Evolutionary conservation across 2,329 filamentous ascomycete species (phyloP).

Genomic region (Leptosphaerulina australis): DNA sequence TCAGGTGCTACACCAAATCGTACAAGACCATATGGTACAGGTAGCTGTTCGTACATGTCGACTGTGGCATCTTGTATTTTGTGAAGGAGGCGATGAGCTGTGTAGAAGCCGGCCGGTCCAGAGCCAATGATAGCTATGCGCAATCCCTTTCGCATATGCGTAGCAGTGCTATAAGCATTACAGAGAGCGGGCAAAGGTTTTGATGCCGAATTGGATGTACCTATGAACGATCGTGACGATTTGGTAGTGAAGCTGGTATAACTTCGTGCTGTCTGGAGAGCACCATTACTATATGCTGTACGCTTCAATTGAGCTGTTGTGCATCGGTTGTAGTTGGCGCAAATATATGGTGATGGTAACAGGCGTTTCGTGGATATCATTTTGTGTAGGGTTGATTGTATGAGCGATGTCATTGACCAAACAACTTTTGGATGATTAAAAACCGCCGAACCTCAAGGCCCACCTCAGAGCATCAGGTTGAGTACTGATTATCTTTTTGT

Average conservation of each 20-base stretch:
- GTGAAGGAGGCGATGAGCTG: slow-evolving; percentile 81
- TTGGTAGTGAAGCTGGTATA: slow-evolving; percentile 9
- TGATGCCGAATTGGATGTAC: slow-evolving; percentile 1
- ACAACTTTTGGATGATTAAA: slow-evolving; percentile 25
- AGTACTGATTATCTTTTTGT: background rate
- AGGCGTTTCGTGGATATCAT: slow-evolving; percentile 32
- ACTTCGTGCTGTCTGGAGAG: slow-evolving; percentile 7
- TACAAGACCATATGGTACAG: slow-evolving; percentile 90
- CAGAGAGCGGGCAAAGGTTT: background rate
- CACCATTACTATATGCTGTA: background rate
- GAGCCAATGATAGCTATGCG: slow-evolving; percentile 90
- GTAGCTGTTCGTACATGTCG: slow-evolving; percentile 96
- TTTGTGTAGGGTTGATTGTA: slow-evolving; percentile 21
- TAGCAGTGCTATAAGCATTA: slow-evolving; percentile 36
- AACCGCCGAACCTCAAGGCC: background rate
- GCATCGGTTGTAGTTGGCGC: slow-evolving; percentile 37
- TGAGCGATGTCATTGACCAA: slow-evolving; percentile 14
- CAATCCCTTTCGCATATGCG: slow-evolving; percentile 57
- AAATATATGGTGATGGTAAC: slow-evolving; percentile 27
- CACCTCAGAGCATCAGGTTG: background rate
- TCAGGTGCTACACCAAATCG: slow-evolving; percentile 97
- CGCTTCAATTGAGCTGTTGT: slow-evolving; percentile 10
- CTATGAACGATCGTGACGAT: slow-evolving; percentile 14
- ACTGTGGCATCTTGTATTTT: slow-evolving; percentile 74
- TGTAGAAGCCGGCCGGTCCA: slow-evolving; percentile 95